These are phyloP conservation scores for Fusarium subglutinans DNA, from an alignment of 2,329 filamentous ascomycete species.

Conservation along the genomic window DNA sequence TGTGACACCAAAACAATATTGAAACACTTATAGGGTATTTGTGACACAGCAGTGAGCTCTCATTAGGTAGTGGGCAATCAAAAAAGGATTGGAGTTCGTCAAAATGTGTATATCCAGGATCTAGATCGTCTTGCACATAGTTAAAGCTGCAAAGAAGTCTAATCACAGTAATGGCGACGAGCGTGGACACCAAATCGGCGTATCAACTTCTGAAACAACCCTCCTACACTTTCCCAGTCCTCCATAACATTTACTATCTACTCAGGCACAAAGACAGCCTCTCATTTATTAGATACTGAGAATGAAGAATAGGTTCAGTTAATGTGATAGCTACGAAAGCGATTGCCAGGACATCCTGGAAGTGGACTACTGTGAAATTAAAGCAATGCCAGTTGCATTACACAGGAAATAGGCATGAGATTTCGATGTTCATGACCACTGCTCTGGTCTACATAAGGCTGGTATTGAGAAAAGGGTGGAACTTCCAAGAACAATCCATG, in stretches of 20 bases:
- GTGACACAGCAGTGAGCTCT: neutral
- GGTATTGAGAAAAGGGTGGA: neutral
- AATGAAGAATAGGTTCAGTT: neutral
- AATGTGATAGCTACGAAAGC: neutral
- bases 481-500: neutral
- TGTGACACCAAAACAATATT: neutral
- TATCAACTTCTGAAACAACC: slow-evolving; percentile 4
- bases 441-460: neutral
- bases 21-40: neutral
- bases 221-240: neutral
- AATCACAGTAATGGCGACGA: neutral
- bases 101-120: neutral
- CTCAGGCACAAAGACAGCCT: neutral
- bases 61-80: neutral
- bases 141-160: neutral
- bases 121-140: neutral
- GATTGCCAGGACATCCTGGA: neutral
- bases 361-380: neutral
- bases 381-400: no score
- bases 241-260: neutral
- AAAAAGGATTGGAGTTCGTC: neutral
- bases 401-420: neutral
- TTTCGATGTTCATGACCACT: neutral
- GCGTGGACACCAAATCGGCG: neutral
- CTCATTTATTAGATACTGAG: neutral